Conservation (phyloP, 2,329 filamentous ascomycete genomes). For the Aspergillus tubingensis region DNA sequence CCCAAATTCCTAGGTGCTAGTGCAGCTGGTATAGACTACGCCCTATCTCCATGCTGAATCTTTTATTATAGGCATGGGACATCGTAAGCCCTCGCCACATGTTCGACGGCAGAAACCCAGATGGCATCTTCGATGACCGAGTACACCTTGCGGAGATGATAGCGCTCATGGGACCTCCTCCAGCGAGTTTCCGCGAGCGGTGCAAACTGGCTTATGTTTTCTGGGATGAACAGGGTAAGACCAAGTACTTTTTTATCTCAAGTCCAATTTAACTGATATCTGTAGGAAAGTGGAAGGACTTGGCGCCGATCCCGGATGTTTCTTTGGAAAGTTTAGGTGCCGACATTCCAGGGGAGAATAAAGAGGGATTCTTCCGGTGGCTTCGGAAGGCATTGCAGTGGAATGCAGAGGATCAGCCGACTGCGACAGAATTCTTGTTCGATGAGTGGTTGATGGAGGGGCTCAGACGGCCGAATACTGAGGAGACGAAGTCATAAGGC, state of each 20-base stretch:
- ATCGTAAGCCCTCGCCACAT: neutral
- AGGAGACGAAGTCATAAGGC: neutral
- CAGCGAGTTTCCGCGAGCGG: conserved; percentile 17
- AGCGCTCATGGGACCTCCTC: conserved; percentile 19
- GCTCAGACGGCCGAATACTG: neutral
- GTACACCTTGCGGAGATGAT: conserved; percentile 27
- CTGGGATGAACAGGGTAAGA: neutral
- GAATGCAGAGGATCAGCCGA: conserved; percentile 25
- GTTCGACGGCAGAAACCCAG: conserved; percentile 9
- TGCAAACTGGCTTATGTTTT: neutral
- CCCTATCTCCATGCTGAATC: neutral
- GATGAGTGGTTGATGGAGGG: conserved; percentile 40
- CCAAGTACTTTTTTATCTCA: too few relatives aligned
- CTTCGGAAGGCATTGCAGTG: conserved; percentile 32
- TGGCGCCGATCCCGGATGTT: neutral
- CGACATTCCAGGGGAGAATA: conserved; percentile 28
- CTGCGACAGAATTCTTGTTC: conserved; percentile 37
- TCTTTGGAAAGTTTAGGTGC: conserved; percentile 17
- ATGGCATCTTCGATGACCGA: conserved; percentile 25
- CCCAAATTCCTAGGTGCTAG: too few relatives aligned
- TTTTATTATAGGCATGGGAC: neutral
- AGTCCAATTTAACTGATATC: neutral
- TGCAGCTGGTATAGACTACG: neutral
- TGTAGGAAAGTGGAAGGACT: neutral
- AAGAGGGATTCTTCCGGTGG: conserved; percentile 26